phyloP scores from a whole-genome alignment of 495 filamentous ascomycete genomes.

The Bacidia rubella region DNA sequence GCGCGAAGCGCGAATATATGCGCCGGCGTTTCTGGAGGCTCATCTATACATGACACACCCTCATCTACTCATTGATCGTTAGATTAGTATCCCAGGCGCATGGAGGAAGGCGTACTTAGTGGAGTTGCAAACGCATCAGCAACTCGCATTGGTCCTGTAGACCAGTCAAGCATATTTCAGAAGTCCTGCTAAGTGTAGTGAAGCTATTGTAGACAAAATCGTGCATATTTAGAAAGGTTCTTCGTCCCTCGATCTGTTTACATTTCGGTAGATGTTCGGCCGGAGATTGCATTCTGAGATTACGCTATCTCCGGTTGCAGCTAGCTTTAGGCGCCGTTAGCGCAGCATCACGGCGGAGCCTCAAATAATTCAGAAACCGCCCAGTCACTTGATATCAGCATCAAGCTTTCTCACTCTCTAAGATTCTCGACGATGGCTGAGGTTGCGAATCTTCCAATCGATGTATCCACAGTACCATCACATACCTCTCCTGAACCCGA shows the following conservation, averaged over 20 bases:
- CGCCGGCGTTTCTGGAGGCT: conserved; percentile 81
- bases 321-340: too few relatives aligned
- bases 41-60: conserved; percentile 23
- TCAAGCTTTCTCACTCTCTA: too few relatives aligned
- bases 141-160: conserved; percentile 1
- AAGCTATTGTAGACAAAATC: not conserved
- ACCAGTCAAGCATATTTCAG: conserved; percentile 4
- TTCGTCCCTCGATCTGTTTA: not conserved
- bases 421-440: too few relatives aligned
- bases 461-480: not conserved
- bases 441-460: not conserved
- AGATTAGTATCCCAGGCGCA: not conserved
- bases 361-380: too few relatives aligned
- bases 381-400: too few relatives aligned
- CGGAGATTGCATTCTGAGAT: not conserved
- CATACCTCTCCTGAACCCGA: not conserved
- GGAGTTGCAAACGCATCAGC: conserved; percentile 1
- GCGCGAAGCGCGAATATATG: conserved; percentile 89
- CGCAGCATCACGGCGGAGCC: too few relatives aligned
- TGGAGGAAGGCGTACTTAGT: not conserved
- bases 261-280: conserved; percentile 1
- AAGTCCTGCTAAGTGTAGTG: not conserved
- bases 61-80: conserved; percentile 3
- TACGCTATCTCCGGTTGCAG: not conserved
- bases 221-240: not conserved